phyloP scores from a whole-genome alignment of 2,329 filamentous ascomycete species.

The Triangularia verruculosa region DNA sequence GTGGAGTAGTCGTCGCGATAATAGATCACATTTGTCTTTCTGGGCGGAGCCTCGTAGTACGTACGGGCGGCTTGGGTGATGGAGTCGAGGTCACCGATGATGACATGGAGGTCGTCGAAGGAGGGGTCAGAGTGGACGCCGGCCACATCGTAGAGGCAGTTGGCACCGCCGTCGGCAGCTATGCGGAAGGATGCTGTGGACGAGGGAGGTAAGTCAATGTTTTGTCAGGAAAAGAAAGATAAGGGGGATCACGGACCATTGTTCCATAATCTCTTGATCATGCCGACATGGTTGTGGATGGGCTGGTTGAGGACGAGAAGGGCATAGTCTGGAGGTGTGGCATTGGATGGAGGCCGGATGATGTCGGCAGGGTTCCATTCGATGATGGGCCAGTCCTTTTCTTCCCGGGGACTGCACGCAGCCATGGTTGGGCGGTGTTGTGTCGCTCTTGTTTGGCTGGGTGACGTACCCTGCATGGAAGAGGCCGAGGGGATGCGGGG shows the following conservation, averaged over 20 bases:
- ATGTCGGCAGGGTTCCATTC: background rate
- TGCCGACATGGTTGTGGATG: conserved; percentile 40
- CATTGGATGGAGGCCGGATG: background rate
- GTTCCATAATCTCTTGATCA: conserved; percentile 49
- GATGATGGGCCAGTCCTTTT: background rate
- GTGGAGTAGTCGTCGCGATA: conserved; percentile 83
- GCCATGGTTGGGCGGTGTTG: too few relatives aligned
- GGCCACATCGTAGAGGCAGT: conserved; percentile 58
- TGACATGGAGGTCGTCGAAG: conserved; percentile 60
- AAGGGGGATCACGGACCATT: conserved; percentile 38
- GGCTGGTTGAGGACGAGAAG: conserved; percentile 54
- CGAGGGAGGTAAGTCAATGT: background rate
- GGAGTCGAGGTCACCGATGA: conserved; percentile 92
- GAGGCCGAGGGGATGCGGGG: background rate
- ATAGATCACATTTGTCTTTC: conserved; percentile 56
- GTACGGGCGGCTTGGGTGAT: conserved; percentile 58
- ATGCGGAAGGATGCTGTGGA: conserved; percentile 61
- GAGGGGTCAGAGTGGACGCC: conserved; percentile 16
- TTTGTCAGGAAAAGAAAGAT: too few relatives aligned
- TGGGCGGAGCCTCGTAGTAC: conserved; percentile 60
- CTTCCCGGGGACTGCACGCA: background rate
- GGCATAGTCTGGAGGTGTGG: conserved; percentile 27
- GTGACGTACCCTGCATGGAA: background rate
- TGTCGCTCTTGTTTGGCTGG: background rate
- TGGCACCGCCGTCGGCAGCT: conserved; percentile 90